A percentile compares a stretch with the other conserved stretches of the same genome.
Evolutionary conservation across 306 rosid species (phyloP).

Genomic region (Boehmeria nivea): DNA sequence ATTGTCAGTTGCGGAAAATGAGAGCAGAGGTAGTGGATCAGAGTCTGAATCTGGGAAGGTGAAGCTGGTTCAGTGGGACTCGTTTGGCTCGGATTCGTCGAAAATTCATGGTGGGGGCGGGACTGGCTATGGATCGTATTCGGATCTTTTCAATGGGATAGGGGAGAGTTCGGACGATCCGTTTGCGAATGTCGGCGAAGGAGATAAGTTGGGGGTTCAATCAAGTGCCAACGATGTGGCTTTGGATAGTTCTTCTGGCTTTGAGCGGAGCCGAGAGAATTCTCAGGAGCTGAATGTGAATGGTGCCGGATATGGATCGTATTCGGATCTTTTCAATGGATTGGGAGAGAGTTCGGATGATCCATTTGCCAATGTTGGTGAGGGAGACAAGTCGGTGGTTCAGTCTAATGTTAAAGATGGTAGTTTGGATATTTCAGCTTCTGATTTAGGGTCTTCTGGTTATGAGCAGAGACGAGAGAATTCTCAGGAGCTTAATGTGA

Average conservation of each 20-base stretch:
- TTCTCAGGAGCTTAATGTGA: conserved; percentile 17
- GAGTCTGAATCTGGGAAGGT: conserved; percentile 26
- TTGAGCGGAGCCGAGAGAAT: no score
- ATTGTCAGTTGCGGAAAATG: conserved; percentile 2
- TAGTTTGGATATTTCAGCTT: no score
- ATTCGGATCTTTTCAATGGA: conserved; percentile 48
- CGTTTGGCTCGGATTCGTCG: conserved; percentile 37
- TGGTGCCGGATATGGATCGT: conserved; percentile 33
- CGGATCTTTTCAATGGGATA: conserved; percentile 47
- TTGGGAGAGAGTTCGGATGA: conserved; percentile 39
- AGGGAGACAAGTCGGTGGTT: conserved; percentile 7
- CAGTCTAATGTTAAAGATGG: conserved; percentile 8
- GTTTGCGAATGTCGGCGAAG: conserved; percentile 14
- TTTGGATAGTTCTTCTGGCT: conserved; percentile 8
- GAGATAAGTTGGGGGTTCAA: conserved; percentile 7
- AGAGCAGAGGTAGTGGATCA: conserved; percentile 14
- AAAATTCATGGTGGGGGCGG: conserved; percentile 17
- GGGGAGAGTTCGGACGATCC: conserved; percentile 44
- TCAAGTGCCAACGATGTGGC: conserved; percentile 17
- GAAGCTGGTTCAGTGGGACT: conserved; percentile 63
- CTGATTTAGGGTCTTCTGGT: conserved; percentile 17
- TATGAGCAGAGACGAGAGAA: conserved; percentile 32
- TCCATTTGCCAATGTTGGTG: conserved; percentile 23
- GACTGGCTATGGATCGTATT: conserved; percentile 41
- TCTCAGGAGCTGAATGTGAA: no score